Evolutionary conservation across 2,329 filamentous ascomycete species (phyloP), one percentile per base, ranked within the genome.

Genomic region (Talaromyces albobiverticillius): DNA sequence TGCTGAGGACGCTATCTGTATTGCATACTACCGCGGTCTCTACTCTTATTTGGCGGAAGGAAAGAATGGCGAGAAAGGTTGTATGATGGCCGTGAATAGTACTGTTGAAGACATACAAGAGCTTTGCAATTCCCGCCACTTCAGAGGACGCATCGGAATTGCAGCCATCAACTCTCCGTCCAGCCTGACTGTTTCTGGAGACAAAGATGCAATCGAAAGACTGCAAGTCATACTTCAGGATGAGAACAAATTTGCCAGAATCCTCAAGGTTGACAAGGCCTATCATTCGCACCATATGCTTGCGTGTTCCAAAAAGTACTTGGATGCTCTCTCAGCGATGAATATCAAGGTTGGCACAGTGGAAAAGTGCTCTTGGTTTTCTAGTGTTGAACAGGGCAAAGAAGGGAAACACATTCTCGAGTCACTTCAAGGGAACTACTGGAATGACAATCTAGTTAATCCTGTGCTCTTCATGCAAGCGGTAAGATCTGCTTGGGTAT

Each of bases 281-380:
- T 77, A 75, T 45, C 73, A 76, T 56, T 72, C 70, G 1, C 61
- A 65, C n/a, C 71, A 75, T 45, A 72, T 77, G 73, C 10, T 65
- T n/a, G 50, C 62, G 3, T 70, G 69, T n/a, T n/a, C n/a, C n/a
- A n/a, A n/a, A n/a, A n/a, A n/a, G n/a, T n/a, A n/a, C n/a, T n/a
- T n/a, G 40, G 61, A 64, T 6, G 59, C 50, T 3, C 58, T 18
- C 62, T 2, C 72, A 74, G 43, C 38, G n/a, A n/a, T n/a, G n/a
- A n/a, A n/a, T n/a, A n/a, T n/a, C n/a, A n/a, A n/a, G n/a, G n/a
- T n/a, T n/a, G n/a, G n/a, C n/a, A n/a, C n/a, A n/a, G n/a, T n/a
- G n/a, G n/a, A n/a, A 55, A 8, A 68, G 45, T 29, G 40, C 46
- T 42, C 45, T 49, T 18, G 26, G 34, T n/a, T n/a, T n/a, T n/a